phyloP scores from a whole-genome alignment of 805 yeast species.

The Barnettozyma wickerhamii region DNA sequence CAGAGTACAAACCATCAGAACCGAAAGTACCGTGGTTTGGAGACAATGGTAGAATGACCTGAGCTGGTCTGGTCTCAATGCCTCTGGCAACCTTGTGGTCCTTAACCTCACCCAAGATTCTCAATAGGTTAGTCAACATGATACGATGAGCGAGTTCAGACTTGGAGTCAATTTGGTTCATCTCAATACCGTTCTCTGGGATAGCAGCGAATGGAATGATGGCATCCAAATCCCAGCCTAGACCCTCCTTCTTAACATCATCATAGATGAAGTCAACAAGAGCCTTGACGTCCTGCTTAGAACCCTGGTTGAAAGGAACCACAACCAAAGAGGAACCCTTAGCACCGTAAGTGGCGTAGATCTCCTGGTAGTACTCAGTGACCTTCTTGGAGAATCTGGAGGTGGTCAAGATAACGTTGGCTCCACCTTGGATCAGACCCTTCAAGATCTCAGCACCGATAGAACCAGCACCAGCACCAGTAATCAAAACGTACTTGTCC shows the following conservation, averaged over 20 bases:
- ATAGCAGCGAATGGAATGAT: constrained; percentile 98
- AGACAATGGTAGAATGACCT: constrained; percentile 91
- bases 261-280: constrained; percentile 82
- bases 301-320: constrained; percentile 98
- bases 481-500: constrained; percentile 83
- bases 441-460: constrained; percentile 96
- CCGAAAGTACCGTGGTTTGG: constrained; percentile 99
- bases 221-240: constrained; percentile 97
- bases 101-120: constrained; percentile 90
- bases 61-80: constrained; percentile 95
- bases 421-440: constrained; percentile 97
- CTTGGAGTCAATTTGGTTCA: constrained; percentile 88
- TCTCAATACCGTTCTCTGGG: constrained; percentile 97
- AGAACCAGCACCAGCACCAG: constrained; percentile 99
- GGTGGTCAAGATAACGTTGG: constrained; percentile 93
- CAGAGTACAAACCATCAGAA: constrained; percentile 96
- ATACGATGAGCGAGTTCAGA: constrained; percentile 98
- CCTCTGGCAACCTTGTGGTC: constrained; percentile 70
- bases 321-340: constrained; percentile 88
- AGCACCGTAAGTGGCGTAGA: constrained; percentile 92
- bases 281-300: constrained; percentile 87
- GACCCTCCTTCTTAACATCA: constrained; percentile 79
- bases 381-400: constrained; percentile 91
- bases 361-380: constrained; percentile 91
- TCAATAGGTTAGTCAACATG: constrained; percentile 92